phyloP scores from a whole-genome alignment of 139 green algal species.

The Micractinium sp. region DNA sequence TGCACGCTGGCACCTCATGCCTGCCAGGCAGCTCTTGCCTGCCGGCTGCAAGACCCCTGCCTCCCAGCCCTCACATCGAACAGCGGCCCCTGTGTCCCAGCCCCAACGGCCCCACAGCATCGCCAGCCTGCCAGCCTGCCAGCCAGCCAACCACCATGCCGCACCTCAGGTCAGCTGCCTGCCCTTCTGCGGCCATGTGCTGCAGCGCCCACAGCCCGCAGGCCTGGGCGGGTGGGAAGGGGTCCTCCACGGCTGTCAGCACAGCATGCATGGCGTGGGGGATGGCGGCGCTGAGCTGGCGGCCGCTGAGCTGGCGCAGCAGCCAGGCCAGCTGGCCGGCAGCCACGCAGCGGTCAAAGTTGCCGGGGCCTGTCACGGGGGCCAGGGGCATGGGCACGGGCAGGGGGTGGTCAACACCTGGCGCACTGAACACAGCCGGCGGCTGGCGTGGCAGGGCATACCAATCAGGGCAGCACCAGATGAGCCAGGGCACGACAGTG shows the following conservation, averaged over 20 bases:
- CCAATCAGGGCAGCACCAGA: too few species aligned
- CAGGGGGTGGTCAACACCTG: too few species aligned
- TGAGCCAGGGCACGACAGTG: too few species aligned
- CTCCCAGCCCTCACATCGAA: too few species aligned
- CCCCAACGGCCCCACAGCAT: neutral
- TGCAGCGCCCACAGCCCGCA: conserved; percentile 27
- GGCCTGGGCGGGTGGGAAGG: conserved; percentile 4
- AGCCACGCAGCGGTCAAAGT: conserved; percentile 17
- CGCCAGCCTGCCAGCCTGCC: neutral
- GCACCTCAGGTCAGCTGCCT: neutral
- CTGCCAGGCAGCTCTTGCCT: neutral
- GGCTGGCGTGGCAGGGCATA: too few species aligned
- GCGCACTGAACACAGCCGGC: too few species aligned
- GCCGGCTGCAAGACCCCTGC: neutral
- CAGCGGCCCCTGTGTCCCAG: too few species aligned
- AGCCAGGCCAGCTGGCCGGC: conserved; percentile 27
- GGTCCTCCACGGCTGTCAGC: neutral
- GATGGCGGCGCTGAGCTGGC: neutral
- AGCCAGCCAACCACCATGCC: neutral
- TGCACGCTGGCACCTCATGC: too few species aligned
- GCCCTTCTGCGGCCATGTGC: neutral
- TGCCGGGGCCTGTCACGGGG: neutral
- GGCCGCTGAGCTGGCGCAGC: conserved; percentile 15
- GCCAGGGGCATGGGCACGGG: neutral
- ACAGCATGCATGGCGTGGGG: neutral